These are phyloP conservation scores for Thalassiosira livingstoniorum DNA, from an alignment of 352 stramenopile species.

Conservation along the genomic window DNA sequence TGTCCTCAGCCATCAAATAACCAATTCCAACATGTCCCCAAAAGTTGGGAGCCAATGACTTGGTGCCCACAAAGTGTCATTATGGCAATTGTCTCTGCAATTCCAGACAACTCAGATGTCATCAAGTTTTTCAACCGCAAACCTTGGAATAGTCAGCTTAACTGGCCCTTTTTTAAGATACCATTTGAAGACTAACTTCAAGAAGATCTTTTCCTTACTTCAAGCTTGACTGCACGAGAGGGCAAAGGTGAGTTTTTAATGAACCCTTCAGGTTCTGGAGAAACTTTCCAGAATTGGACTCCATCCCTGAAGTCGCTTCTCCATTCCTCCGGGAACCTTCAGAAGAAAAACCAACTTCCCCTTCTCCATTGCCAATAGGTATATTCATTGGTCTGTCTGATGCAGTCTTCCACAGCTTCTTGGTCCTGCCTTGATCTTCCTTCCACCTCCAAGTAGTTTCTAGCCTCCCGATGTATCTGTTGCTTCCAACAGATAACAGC, in stretches of 20 bases:
- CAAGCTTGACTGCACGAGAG: slow-evolving; percentile 9
- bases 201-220: slow-evolving; percentile 42
- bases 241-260: slow-evolving; percentile 10
- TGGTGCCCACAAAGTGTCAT: slow-evolving; percentile 34
- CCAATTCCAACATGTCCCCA: slow-evolving; percentile 29
- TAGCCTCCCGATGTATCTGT: slow-evolving; percentile 2
- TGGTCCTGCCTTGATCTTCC: slow-evolving; percentile 4
- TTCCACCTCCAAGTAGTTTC: not conserved
- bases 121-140: slow-evolving; percentile 53
- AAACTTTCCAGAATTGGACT: slow-evolving; percentile 25
- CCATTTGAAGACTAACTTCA: slow-evolving; percentile 24
- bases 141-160: slow-evolving; percentile 41
- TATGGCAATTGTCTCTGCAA: slow-evolving; percentile 29
- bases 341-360: slow-evolving; percentile 43
- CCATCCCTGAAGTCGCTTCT: slow-evolving; percentile 20
- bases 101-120: slow-evolving; percentile 41
- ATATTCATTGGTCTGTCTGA: not conserved
- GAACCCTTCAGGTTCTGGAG: not conserved
- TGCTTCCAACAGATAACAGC: slow-evolving; percentile 1
- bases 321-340: slow-evolving; percentile 35
- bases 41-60: slow-evolving; percentile 15
- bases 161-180: slow-evolving; percentile 36
- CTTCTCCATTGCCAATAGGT: slow-evolving; percentile 52
- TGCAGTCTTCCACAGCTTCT: slow-evolving; percentile 15
- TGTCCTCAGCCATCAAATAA: slow-evolving; percentile 38